A percentile compares a stretch with the other conserved stretches of the same genome.
Evolutionary conservation across 306 rosid genomes (phyloP).

Genomic region (Cercis canadensis): DNA sequence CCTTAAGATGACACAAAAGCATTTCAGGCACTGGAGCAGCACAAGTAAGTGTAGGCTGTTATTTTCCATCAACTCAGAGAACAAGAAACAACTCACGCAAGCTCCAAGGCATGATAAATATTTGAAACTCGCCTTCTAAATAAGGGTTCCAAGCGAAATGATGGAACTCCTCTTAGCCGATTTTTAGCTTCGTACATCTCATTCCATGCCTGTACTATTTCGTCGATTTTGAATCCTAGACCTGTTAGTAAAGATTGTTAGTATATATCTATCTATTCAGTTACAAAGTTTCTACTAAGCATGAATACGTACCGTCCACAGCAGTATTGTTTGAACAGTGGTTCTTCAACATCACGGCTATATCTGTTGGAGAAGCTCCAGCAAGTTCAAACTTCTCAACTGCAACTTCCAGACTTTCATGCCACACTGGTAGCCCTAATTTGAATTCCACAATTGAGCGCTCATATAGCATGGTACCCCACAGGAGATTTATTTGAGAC

Average conservation of each 20-base stretch:
- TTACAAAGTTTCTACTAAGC: conserved; percentile 22
- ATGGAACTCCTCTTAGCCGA: conserved; percentile 71
- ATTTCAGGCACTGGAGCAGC: conserved; percentile 42
- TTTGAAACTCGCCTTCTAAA: conserved; percentile 77
- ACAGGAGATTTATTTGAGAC: conserved; percentile 77
- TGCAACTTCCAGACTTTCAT: conserved; percentile 73
- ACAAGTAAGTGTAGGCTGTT: conserved; percentile 30
- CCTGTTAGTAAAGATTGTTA: conserved; percentile 53
- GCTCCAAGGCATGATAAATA: conserved; percentile 70
- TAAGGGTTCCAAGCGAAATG: conserved; percentile 85
- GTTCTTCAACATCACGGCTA: conserved; percentile 80
- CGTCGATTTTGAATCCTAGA: conserved; percentile 77
- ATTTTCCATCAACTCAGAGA: conserved; percentile 26
- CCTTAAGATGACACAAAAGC: conserved; percentile 50
- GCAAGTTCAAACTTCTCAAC: conserved; percentile 82
- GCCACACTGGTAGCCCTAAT: conserved; percentile 74
- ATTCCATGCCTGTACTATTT: conserved; percentile 86
- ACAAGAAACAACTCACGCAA: conserved; percentile 48
- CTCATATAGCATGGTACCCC: conserved; percentile 93
- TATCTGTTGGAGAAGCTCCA: conserved; percentile 85
- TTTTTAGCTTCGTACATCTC: conserved; percentile 88
- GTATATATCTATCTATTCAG: not conserved
- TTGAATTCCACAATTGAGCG: conserved; percentile 83
- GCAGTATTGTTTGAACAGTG: conserved; percentile 75
- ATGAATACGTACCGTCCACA: conserved; percentile 58